Conservation (phyloP, 2,329 filamentous ascomycete genomes). For the Biscogniauxia sp. region DNA sequence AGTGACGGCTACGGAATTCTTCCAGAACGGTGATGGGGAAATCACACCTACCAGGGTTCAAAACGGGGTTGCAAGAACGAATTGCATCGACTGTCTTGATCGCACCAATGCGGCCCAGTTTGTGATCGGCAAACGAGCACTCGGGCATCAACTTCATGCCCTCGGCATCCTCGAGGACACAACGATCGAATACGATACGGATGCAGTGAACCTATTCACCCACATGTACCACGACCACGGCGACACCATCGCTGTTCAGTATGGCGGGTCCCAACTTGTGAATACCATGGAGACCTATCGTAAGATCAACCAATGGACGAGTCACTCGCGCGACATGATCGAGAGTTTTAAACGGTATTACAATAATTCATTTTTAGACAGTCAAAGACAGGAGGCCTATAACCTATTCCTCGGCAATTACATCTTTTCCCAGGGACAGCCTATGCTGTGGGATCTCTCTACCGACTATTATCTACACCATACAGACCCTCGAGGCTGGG, state of each 20-base stretch:
- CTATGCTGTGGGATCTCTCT: conserved; percentile 93
- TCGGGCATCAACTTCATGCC: conserved; percentile 89
- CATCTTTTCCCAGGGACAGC: conserved; percentile 79
- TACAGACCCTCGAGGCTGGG: conserved; percentile 73
- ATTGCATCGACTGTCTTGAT: conserved; percentile 97
- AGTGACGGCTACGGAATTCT: conserved; percentile 83
- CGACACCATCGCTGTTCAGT: conserved; percentile 96
- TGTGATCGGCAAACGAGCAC: conserved; percentile 90
- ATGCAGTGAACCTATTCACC: conserved; percentile 93
- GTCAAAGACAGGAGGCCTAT: conserved; percentile 96
- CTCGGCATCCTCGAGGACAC: conserved; percentile 81
- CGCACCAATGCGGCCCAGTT: conserved; percentile 97
- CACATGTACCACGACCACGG: conserved; percentile 99
- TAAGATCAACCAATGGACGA: conserved; percentile 99
- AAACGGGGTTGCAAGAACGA: conserved; percentile 90
- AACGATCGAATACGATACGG: conserved; percentile 86
- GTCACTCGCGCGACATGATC: conserved; percentile 96
- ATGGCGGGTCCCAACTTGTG: conserved; percentile 93
- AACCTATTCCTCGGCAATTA: conserved; percentile 98
- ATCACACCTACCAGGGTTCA: conserved; percentile 69
- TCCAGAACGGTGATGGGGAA: conserved; percentile 80
- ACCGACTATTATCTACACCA: conserved; percentile 98
- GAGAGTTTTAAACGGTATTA: conserved; percentile 99
- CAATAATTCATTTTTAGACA: conserved; percentile 96
- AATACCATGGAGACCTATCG: conserved; percentile 99